Evolutionary conservation across 257 asterid species (phyloP), one percentile per base, ranked within the genome.

Genomic region (Nyctanthes arbortristis): DNA sequence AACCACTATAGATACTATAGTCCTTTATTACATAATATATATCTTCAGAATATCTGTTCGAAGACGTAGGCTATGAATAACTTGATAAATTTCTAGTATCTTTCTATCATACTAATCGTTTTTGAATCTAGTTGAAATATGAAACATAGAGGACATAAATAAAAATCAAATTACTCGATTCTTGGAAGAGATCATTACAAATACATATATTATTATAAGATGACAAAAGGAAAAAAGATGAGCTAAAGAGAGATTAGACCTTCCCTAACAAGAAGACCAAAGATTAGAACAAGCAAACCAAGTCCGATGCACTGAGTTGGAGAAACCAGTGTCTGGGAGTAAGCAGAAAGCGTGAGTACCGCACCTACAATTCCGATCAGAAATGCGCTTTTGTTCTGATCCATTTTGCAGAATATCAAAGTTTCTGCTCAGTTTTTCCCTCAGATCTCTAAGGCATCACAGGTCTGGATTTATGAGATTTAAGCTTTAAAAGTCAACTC

Each of bases 191-290:
- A 20, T 4, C 33, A 39, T 1, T 0, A 36, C 52, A 45, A 28
- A 66, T 22, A 69, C 7, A 29, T 1, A 43, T 16, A 22, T 2
- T 29, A 7, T 16, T 20, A 49, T n/a, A 0, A 30, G 0, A 18
- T 12, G 24, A n/a, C n/a, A n/a, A 14, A 8, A 30, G 32, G 3
- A 20, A 1, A 14, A 12, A 0, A 2, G 35, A n/a, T n/a, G n/a
- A 62, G 43, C 65, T 72, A 92, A 59, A 92, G 20, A 32, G 89
- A 49, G 76, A 93, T 75, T 31, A 93, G 81, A 75, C 99, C 99
- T 87, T 93, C 97, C 77, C 83, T 82, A 54, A 93, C 85, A 66
- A 93, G 96, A 61, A 91, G 97, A 63, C 97, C 99, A 63, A 85
- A 78, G 83, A 82, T 16, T 3, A 93, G 96, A 71, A 85, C 88